Base-by-base conservation (phyloP, 495 filamentous ascomycete species). In the Penicillium bialowiezense region DNA sequence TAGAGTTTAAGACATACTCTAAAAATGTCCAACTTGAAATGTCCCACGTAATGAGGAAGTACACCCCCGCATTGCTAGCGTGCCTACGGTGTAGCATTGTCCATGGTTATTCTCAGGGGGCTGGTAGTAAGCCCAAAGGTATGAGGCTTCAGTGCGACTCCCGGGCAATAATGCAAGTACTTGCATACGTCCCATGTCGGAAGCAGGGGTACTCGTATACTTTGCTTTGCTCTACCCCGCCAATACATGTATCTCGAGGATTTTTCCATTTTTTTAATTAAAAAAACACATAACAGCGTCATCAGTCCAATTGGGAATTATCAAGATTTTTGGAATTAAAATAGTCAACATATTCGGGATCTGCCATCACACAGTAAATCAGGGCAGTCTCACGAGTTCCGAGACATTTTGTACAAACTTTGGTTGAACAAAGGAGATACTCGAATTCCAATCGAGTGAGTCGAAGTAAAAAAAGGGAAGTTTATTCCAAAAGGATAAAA, bases 231-330 rank as follows among this genome's bases (percentile, higher is more conserved):
- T 14, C 12, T 36, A 40, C 18, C 45, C 35, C 44, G 24, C 34
- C 35, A 40, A 21, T 19, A 13, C 32, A 1, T 36, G 2, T 39
- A 12, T 21, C 19, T 21, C 9, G 20, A 7, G 7, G 9, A 9
- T 37, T 21, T 21, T 39, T n/a, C 20, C 4, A 31, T 9, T 15
- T 15, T 14, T 35, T 46, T 29, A 14, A 10, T 6, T 14, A 7
- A 31, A 31, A 42, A 17, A 8, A 32, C 7, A 1, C 4, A 28
- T 28, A 28, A 19, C 17, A 3, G 23, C 40, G 32, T 36, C 17
- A 51, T 39, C 14, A 34, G 53, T 23, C 39, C 20, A 35, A 48
- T 44, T 56, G 33, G 26, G n/a, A 52, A 52, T 52, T 41, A 20
- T 15, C 18, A 29, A 14, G 2, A 18, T 23, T 14, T 19, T 14